Evolutionary conservation across 2,329 filamentous ascomycete species (phyloP).

Genomic region (Colletotrichum sublineola): DNA sequence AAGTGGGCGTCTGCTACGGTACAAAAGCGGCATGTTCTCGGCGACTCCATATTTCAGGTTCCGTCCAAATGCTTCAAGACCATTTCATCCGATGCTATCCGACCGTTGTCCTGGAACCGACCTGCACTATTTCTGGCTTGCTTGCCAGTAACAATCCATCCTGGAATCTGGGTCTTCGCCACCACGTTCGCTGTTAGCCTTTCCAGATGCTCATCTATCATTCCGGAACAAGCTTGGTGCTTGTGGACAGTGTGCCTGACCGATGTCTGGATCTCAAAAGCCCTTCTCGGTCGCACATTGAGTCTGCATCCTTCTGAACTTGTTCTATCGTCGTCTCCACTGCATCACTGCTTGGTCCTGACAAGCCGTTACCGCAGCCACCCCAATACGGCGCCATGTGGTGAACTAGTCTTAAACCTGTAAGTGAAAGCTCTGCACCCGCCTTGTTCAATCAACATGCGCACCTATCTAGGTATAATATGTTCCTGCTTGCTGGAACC

Average conservation of each 20-base stretch:
- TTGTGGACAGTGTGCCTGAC: slow-evolving; percentile 26
- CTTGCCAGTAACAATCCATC: slow-evolving; percentile 11
- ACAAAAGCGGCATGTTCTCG: slow-evolving; percentile 18
- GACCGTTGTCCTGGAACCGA: slow-evolving; percentile 19
- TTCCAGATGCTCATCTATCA: slow-evolving; percentile 20
- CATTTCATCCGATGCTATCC: slow-evolving; percentile 25
- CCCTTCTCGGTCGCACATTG: neutral
- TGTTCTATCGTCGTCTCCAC: slow-evolving; percentile 10
- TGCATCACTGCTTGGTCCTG: slow-evolving; percentile 4
- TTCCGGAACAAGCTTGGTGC: slow-evolving; percentile 20
- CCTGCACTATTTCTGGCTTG: slow-evolving; percentile 23
- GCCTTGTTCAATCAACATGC: slow-evolving; percentile 1
- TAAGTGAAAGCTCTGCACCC: neutral
- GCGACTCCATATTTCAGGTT: slow-evolving; percentile 24
- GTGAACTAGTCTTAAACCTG: neutral
- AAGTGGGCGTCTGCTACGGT: neutral
- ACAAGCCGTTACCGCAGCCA: slow-evolving; percentile 3
- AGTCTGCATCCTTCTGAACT: neutral
- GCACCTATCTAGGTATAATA: neutral
- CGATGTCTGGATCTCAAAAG: slow-evolving; percentile 35
- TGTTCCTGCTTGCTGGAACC: slow-evolving; percentile 4
- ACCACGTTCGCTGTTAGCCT: slow-evolving; percentile 15
- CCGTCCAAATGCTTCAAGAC: slow-evolving; percentile 20
- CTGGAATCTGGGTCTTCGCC: slow-evolving; percentile 1
- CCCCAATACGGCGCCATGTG: slow-evolving; percentile 15